These are phyloP conservation scores for Anthracocystis panici-leucophaei DNA, from an alignment of 1,284 basidiomycete species.

Conservation along the genomic window DNA sequence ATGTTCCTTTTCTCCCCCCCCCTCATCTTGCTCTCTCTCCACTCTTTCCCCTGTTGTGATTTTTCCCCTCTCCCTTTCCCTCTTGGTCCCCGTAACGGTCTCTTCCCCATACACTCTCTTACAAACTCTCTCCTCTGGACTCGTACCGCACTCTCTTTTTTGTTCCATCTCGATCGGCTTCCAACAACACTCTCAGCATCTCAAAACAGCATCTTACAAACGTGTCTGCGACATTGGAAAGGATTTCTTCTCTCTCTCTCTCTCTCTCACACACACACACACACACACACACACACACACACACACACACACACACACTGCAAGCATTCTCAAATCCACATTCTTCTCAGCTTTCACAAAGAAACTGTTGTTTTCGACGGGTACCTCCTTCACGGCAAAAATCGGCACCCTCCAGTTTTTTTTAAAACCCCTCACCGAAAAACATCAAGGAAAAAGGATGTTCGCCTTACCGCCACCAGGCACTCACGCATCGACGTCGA, in stretches of 20 bases:
- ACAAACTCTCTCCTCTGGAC: neutral
- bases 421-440: neutral
- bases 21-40: conserved; percentile 2
- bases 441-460: conserved; percentile 10
- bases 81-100: neutral
- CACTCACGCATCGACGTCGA: conserved; percentile 16
- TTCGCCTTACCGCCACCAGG: conserved; percentile 11
- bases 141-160: conserved; percentile 7
- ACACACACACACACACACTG: too few species aligned
- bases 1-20: neutral
- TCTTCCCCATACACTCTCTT: neutral
- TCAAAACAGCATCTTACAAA: neutral
- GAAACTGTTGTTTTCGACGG: conserved; percentile 9
- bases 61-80: neutral
- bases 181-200: conserved; percentile 1
- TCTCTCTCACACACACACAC: too few species aligned
- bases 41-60: neutral
- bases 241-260: too few species aligned
- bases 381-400: neutral
- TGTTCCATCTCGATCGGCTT: conserved; percentile 1
- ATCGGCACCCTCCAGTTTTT: conserved; percentile 18
- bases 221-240: too few species aligned
- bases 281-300: too few species aligned
- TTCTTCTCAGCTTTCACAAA: neutral
- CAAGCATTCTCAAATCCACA: neutral